Evolutionary conservation across 2,329 filamentous ascomycete genomes (phyloP), one percentile per base, ranked within the genome.

Genomic region (Epichloe baconii): DNA sequence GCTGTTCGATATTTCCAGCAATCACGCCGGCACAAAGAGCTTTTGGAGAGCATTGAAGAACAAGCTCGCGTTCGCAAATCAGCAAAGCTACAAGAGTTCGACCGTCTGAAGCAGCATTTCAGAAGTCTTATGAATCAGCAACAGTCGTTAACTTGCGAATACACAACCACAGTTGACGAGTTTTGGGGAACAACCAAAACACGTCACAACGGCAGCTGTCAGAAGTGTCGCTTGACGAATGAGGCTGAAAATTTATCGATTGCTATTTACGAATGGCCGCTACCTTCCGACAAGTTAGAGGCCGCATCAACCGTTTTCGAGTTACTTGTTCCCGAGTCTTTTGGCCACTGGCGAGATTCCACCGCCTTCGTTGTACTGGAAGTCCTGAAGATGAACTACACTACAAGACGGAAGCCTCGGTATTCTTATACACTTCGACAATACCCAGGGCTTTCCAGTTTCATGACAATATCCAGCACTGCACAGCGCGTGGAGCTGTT

Each of bases 291-390:
- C 0, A 0, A 43, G 0, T n/a, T 55, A 0, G 31, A 66, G 14
- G 68, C 69, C 0, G 72, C 77, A 54, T 63, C 74, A 0, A 69
- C 68, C 0, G 66, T 82, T 0, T 83, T 83, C 37, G 79, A 83
- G 54, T 62, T 82, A 0, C 51, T 55, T 0, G 53, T 71, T 0
- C 78, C 78, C 0, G 0, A 11, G 0, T n/a, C 11, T 0, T 73
- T 77, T 36, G 58, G 58, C 0, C 45, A 56, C 1, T 82, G 78
- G 78, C 65, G 78, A 15, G 72, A 80, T 51, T 54, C 59, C 1
- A 76, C 73, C 0, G 52, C 67, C 0, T 72, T 64, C 46, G 34
- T 81, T 2, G 54, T 75, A 0, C 52, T 60, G 0, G 57, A 70
- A 8, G 63, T 76, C 0, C 58, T 80, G 0, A 17, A 31, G 23